Evolutionary conservation across 139 green algal genomes (phyloP).

Genomic region (Gonium pectorale): DNA sequence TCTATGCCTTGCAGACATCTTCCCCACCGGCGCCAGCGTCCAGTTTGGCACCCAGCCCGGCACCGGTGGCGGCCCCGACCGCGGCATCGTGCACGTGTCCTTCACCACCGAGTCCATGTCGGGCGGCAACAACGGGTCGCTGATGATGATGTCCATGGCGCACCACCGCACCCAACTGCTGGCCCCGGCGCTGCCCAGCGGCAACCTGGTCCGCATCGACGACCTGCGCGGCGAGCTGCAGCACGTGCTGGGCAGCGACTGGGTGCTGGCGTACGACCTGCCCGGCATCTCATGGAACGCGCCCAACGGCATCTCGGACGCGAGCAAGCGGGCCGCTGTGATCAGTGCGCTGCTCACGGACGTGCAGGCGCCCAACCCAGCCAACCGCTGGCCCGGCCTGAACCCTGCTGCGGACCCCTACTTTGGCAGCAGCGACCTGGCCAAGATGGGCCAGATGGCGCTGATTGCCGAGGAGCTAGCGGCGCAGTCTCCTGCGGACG

Average conservation of each 20-base stretch:
- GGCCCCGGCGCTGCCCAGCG: neutral
- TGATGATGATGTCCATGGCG: conserved; percentile 49
- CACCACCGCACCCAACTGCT: conserved; percentile 44
- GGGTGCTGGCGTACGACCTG: neutral
- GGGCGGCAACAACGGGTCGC: neutral
- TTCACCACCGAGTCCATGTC: conserved; percentile 42
- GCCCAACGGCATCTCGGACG: neutral
- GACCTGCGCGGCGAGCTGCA: conserved; percentile 2
- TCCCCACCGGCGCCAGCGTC: conserved; percentile 9
- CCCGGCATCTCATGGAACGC: neutral
- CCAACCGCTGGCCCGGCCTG: conserved; percentile 2
- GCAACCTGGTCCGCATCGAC: neutral
- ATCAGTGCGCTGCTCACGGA: neutral
- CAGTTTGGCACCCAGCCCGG: conserved; percentile 9
- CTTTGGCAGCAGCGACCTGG: conserved; percentile 50
- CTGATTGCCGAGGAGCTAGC: conserved; percentile 61
- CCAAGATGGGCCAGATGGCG: conserved; percentile 49
- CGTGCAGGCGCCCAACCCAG: no score
- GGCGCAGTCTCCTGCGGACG: neutral
- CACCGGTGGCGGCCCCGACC: neutral
- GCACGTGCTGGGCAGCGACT: conserved; percentile 10
- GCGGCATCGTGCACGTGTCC: conserved; percentile 15
- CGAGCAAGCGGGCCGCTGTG: neutral
- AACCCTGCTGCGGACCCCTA: conserved; percentile 33
- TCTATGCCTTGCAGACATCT: conserved; percentile 23